Evolutionary conservation across 2,329 filamentous ascomycete species (phyloP).

Genomic region (Byssochlamys sp.): DNA sequence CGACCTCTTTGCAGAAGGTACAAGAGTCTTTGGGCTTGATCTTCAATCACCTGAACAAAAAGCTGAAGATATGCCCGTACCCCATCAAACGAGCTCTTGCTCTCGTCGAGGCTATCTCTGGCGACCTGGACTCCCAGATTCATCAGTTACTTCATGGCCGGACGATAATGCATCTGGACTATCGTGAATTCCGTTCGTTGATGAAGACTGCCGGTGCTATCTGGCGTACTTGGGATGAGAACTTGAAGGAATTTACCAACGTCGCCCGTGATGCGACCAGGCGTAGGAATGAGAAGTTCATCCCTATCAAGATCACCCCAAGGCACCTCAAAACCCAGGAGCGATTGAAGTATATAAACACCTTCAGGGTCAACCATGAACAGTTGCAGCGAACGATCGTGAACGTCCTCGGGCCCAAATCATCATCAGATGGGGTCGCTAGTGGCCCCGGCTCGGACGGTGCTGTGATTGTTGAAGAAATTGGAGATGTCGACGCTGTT

Average conservation of each 20-base stretch:
- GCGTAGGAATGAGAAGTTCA: slow-evolving; percentile 92
- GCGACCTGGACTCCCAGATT: slow-evolving; percentile 76
- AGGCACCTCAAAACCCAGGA: slow-evolving; percentile 83
- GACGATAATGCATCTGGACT: slow-evolving; percentile 83
- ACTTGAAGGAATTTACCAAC: slow-evolving; percentile 94
- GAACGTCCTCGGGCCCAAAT: slow-evolving; percentile 79
- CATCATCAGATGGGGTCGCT: slow-evolving; percentile 45
- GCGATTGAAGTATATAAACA: slow-evolving; percentile 82
- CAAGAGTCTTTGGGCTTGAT: slow-evolving; percentile 82
- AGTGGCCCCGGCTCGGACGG: slow-evolving; percentile 43
- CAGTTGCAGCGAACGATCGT: slow-evolving; percentile 93
- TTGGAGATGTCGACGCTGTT: slow-evolving; percentile 92
- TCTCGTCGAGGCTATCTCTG: slow-evolving; percentile 93
- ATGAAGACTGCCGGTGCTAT: slow-evolving; percentile 78
- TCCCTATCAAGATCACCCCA: slow-evolving; percentile 89
- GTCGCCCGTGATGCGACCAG: slow-evolving; percentile 90
- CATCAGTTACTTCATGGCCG: slow-evolving; percentile 78
- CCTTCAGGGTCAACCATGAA: slow-evolving; percentile 93
- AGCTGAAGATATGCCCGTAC: slow-evolving; percentile 90
- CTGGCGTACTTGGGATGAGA: slow-evolving; percentile 89
- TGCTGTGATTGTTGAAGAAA: slow-evolving; percentile 73
- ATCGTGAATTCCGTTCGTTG: slow-evolving; percentile 74
- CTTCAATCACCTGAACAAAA: slow-evolving; percentile 93
- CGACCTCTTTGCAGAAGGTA: slow-evolving; percentile 77
- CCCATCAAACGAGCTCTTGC: slow-evolving; percentile 82